Base-by-base conservation (phyloP, 345 rosid species). In the Trapa incisa region DNA sequence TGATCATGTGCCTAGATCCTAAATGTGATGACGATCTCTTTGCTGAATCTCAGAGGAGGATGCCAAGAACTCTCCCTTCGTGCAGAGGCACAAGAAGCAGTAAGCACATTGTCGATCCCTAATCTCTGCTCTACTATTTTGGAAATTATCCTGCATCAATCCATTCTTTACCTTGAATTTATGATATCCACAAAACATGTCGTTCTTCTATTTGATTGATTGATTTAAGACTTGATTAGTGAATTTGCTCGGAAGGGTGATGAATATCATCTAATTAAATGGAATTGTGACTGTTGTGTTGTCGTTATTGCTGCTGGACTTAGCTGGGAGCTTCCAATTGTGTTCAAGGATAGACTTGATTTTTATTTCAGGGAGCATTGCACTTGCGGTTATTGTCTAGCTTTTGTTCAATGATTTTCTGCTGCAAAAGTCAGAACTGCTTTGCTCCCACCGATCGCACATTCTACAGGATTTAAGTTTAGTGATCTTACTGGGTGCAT, bases 51-150 rank as follows among this genome's bases (percentile, higher is more conserved):
- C 83, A 92, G 98, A 92, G 84, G 98, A 89, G 69, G 92, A 92
- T 64, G 96, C 91, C 2, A 89, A 92, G 78, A 86, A 87, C 41
- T 92, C 96, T 0, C 78, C 77, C 8, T 92, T 92, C 70, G 96
- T 81, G 50, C 92, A 87, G 80, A 83, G 82, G 80, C 98, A 92
- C 79, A 87, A 77, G 71, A 84, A 77, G 97, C 63, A 58, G 63
- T 58, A 32, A 58, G 63, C 63, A 17, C 63, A 35, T 29, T 11
- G 33, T 11, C 16, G 63, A 54, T 35, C 60, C 13, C 63, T 58
- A 29, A 58, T 58, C 8, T 33, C 35, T 33, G 37, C 9, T 58
- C 56, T 50, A 50, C 22, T 16, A 7, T 50, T 50, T 50, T 17
- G 56, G 56, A 50, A 15, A 50, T 50, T 50, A 4, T 15, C 22